A percentile compares a stretch with the other conserved stretches of the same genome.
Conservation (phyloP, 2,329 filamentous ascomycete genomes). For the Zasmidium citrigriseum region DNA sequence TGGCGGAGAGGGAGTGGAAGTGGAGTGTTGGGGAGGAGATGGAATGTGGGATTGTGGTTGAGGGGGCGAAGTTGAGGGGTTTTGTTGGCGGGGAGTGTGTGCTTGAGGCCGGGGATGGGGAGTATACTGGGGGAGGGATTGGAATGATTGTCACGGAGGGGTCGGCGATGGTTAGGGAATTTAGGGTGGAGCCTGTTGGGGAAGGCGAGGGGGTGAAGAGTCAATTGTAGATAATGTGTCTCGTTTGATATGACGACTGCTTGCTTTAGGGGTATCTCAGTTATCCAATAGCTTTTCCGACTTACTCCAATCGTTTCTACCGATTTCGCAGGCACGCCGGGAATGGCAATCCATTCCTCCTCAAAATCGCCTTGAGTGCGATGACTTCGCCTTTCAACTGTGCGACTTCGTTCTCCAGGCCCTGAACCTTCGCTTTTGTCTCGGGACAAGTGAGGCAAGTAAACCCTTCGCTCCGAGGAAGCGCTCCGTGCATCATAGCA, state of each 20-base stretch:
- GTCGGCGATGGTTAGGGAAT: not conserved
- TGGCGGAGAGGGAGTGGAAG: not conserved
- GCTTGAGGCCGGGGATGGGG: not conserved
- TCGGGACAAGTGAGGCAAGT: constrained; percentile 19
- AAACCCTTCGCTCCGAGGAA: not conserved
- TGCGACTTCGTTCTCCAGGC: constrained; percentile 29
- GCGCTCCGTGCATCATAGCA: constrained; percentile 2
- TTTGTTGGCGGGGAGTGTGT: not conserved
- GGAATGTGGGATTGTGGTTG: not conserved
- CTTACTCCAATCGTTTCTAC: constrained; percentile 10
- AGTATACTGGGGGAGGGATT: not conserved
- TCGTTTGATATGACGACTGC: no score
- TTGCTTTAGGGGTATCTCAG: not conserved
- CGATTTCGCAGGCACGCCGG: constrained; percentile 19
- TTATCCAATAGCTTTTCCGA: not conserved
- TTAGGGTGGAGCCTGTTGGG: not conserved
- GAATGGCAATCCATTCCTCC: constrained; percentile 23
- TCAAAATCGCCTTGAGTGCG: constrained; percentile 27
- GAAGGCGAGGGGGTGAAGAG: no score
- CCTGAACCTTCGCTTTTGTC: constrained; percentile 20
- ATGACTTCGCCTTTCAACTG: constrained; percentile 30
- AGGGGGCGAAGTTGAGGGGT: not conserved
- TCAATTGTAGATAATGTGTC: no score
- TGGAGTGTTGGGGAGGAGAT: not conserved
- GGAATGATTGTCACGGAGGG: not conserved